phyloP scores from a whole-genome alignment of 2,329 filamentous ascomycete genomes.

The Fusarium cyanostomum region DNA sequence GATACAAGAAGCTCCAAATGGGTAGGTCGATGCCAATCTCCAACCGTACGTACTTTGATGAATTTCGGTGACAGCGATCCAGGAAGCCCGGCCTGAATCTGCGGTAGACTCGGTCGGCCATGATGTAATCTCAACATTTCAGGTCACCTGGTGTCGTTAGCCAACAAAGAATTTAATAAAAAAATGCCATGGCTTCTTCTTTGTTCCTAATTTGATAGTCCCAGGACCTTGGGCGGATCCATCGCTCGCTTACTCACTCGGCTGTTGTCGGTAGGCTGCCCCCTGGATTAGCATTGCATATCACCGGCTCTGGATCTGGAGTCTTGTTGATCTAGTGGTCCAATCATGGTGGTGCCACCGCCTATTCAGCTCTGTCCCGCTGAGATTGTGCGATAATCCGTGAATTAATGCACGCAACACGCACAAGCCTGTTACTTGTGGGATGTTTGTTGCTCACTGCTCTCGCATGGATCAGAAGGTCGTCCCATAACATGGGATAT shows the following conservation, averaged over 20 bases:
- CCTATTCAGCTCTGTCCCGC: slow-evolving; percentile 22
- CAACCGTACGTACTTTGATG: slow-evolving; percentile 26
- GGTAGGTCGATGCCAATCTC: slow-evolving; percentile 37
- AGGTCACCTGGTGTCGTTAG: slow-evolving; percentile 29
- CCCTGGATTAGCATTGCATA: slow-evolving; percentile 10
- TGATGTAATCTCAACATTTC: slow-evolving; percentile 34
- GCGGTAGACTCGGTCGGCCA: slow-evolving; percentile 12
- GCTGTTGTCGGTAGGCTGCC: slow-evolving; percentile 13
- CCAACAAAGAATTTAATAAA: no score
- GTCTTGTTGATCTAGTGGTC: slow-evolving; percentile 1
- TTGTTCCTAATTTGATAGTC: slow-evolving; percentile 22
- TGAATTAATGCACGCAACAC: slow-evolving; percentile 43
- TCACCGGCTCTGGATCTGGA: slow-evolving; percentile 2
- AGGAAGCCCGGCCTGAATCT: slow-evolving; percentile 32
- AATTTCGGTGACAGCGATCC: slow-evolving; percentile 42
- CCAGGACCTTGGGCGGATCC: slow-evolving; percentile 20
- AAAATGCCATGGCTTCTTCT: slow-evolving; percentile 9
- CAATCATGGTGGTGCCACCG: slow-evolving; percentile 20
- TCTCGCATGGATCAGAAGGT: slow-evolving; percentile 38
- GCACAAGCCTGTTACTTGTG: slow-evolving; percentile 41
- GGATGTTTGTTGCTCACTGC: slow-evolving; percentile 39
- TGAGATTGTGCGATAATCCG: slow-evolving; percentile 32
- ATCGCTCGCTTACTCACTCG: slow-evolving; percentile 20
- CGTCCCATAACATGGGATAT: slow-evolving; percentile 28
- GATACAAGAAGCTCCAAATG: slow-evolving; percentile 15